Evolutionary conservation across 139 green algal genomes (phyloP).

Genomic region (Choricystis sp.): DNA sequence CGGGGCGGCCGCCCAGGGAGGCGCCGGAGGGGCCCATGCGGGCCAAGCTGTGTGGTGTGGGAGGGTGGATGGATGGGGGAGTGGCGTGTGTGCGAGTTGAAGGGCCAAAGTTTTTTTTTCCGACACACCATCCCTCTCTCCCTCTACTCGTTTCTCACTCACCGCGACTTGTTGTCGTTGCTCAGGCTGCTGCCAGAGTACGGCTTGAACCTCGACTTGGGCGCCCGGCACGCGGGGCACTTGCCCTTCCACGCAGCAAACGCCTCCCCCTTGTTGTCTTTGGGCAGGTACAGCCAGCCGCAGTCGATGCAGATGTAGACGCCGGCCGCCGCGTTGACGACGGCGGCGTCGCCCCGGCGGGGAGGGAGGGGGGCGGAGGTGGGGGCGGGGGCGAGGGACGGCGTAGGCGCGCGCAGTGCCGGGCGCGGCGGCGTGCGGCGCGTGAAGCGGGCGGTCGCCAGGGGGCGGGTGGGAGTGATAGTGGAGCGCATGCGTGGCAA

Average conservation of each 20-base stretch:
- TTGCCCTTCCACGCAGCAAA: background rate
- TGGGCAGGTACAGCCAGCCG: slow-evolving; percentile 1
- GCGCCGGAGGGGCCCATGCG: too few relatives aligned
- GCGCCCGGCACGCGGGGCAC: slow-evolving; percentile 16
- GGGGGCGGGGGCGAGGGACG: background rate
- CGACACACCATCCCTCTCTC: too few relatives aligned
- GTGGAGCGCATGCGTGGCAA: background rate
- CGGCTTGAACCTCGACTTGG: slow-evolving; percentile 20
- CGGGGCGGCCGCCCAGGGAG: too few relatives aligned
- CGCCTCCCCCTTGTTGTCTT: background rate
- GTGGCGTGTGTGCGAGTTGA: too few relatives aligned
- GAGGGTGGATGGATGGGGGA: too few relatives aligned
- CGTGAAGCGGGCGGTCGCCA: slow-evolving; percentile 4
- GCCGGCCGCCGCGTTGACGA: slow-evolving; percentile 1
- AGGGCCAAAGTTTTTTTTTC: too few relatives aligned
- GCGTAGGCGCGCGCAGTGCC: background rate
- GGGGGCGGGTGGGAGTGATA: slow-evolving; percentile 8
- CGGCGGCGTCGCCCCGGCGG: background rate
- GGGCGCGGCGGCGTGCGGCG: too few relatives aligned
- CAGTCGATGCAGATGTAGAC: slow-evolving; percentile 21
- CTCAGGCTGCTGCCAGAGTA: slow-evolving; percentile 2
- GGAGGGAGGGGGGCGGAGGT: background rate
- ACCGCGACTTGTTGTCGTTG: slow-evolving; percentile 12
- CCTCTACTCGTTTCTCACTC: too few relatives aligned
- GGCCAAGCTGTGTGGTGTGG: too few relatives aligned